Conservation (phyloP, 495 filamentous ascomycete genomes). For the Clohesyomyces aquaticus region DNA sequence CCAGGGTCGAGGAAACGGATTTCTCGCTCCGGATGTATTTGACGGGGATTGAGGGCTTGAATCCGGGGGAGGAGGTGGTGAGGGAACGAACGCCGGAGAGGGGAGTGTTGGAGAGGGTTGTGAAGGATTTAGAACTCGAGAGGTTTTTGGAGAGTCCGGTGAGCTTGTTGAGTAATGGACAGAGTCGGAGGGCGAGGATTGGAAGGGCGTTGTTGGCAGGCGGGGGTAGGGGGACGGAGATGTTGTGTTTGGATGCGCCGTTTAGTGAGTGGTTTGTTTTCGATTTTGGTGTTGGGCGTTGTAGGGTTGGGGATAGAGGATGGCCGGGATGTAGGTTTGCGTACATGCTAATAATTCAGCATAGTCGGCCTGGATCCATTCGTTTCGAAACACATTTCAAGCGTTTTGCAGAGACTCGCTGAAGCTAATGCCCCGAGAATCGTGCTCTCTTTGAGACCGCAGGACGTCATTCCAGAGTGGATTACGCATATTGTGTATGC, state of each 20-base stretch:
- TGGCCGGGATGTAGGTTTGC: too few relatives aligned
- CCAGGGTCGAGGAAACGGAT: slow-evolving; percentile 79
- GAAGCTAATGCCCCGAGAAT: slow-evolving; percentile 67
- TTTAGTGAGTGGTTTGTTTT: slow-evolving; percentile 84
- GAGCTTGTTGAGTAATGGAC: slow-evolving; percentile 88
- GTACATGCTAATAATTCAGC: neutral
- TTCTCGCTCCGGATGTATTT: slow-evolving; percentile 81
- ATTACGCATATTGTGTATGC: slow-evolving; percentile 79
- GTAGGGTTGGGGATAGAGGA: too few relatives aligned
- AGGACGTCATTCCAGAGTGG: slow-evolving; percentile 87
- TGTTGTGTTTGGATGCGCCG: slow-evolving; percentile 88
- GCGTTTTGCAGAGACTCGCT: slow-evolving; percentile 67
- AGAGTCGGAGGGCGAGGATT: slow-evolving; percentile 83
- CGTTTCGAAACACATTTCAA: slow-evolving; percentile 69
- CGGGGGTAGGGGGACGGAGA: too few relatives aligned
- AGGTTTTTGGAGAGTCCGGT: slow-evolving; percentile 76
- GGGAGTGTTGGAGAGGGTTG: slow-evolving; percentile 62
- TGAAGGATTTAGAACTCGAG: slow-evolving; percentile 66
- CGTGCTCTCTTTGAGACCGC: slow-evolving; percentile 76
- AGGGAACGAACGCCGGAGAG: slow-evolving; percentile 47
- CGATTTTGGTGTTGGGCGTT: too few relatives aligned
- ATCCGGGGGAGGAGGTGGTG: slow-evolving; percentile 63
- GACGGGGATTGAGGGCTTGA: slow-evolving; percentile 74
- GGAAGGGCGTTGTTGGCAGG: slow-evolving; percentile 78
- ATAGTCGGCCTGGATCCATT: slow-evolving; percentile 84